Percentiles rank a stretch among this genome's conserved stretches.
Evolutionary conservation across 2,329 filamentous ascomycete genomes (phyloP).

Genomic region (Epichloe gansuensis): DNA sequence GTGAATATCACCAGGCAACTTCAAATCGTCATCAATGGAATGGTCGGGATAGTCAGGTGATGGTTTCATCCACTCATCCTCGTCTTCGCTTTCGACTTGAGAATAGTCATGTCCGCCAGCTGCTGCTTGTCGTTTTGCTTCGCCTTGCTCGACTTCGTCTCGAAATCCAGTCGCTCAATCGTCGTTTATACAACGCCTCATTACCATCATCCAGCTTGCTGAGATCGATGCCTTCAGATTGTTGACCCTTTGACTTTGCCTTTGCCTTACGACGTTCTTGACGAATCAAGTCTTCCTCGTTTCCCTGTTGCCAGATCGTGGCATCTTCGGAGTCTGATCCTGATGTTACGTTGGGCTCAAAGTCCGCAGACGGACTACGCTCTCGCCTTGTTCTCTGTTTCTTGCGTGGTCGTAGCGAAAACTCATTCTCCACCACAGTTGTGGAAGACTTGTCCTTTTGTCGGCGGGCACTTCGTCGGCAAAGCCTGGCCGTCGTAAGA

Average conservation of each 20-base stretch:
- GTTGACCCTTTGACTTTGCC: slow-evolving; percentile 22
- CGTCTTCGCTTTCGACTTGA: slow-evolving; percentile 30
- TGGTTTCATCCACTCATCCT: slow-evolving; percentile 68
- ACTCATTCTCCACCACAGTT: slow-evolving; percentile 33
- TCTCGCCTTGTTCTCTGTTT: slow-evolving; percentile 31
- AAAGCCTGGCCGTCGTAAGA: slow-evolving; percentile 63
- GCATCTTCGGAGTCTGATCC: slow-evolving; percentile 23
- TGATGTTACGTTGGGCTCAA: slow-evolving; percentile 22
- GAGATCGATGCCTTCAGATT: slow-evolving; percentile 34
- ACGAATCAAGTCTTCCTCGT: slow-evolving; percentile 26
- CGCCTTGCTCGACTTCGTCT: slow-evolving; percentile 30
- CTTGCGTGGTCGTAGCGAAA: slow-evolving; percentile 47
- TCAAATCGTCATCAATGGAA: slow-evolving; percentile 60
- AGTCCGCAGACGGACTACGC: slow-evolving; percentile 35
- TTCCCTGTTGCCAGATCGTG: slow-evolving; percentile 26
- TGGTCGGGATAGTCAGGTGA: slow-evolving; percentile 75
- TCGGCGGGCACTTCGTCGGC: slow-evolving; percentile 21
- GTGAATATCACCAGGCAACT: slow-evolving; percentile 82
- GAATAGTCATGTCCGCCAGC: slow-evolving; percentile 17
- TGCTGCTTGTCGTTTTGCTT: slow-evolving; percentile 25
- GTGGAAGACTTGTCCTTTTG: neutral
- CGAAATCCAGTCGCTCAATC: slow-evolving; percentile 64
- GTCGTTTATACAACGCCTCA: slow-evolving; percentile 63
- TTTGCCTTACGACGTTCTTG: slow-evolving; percentile 30
- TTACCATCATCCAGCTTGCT: slow-evolving; percentile 75